Conservation (phyloP, 2,329 filamentous ascomycete genomes). For the Fusarium redolens region DNA sequence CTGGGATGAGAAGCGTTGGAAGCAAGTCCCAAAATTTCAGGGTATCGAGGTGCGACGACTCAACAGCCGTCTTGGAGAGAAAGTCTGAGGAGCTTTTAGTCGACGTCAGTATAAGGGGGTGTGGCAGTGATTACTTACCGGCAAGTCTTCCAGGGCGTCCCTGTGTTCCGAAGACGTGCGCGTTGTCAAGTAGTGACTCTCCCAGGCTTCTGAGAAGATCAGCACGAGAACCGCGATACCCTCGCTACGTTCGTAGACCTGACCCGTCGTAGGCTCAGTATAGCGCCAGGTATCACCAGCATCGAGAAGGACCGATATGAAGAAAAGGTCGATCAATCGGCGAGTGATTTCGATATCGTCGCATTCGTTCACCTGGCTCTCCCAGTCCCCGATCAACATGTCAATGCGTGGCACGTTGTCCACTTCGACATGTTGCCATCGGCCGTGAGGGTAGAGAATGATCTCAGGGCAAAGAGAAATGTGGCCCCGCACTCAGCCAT, state of each 20-base stretch:
- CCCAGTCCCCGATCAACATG: background rate
- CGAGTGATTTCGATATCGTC: background rate
- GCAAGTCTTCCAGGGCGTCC: too few relatives aligned
- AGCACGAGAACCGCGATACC: background rate
- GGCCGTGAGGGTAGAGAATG: background rate
- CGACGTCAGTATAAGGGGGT: too few relatives aligned
- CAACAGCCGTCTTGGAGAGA: too few relatives aligned
- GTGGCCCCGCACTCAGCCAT: background rate
- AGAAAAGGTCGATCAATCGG: background rate
- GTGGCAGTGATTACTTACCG: too few relatives aligned
- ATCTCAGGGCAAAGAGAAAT: background rate
- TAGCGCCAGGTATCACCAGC: background rate
- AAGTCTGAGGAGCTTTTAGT: too few relatives aligned
- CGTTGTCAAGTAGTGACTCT: background rate
- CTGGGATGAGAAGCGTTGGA: too few relatives aligned
- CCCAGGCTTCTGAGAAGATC: background rate
- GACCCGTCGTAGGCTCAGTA: background rate
- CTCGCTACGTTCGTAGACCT: background rate
- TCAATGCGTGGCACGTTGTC: background rate
- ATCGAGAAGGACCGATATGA: background rate
- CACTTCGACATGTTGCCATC: background rate
- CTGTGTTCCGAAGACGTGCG: too few relatives aligned
- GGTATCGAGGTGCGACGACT: too few relatives aligned
- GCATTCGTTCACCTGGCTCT: background rate
- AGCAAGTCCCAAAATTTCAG: too few relatives aligned